Evolutionary conservation across 441 rosid genomes (phyloP), one percentile per base, ranked within the genome.

Genomic region (Adansonia gregorii): DNA sequence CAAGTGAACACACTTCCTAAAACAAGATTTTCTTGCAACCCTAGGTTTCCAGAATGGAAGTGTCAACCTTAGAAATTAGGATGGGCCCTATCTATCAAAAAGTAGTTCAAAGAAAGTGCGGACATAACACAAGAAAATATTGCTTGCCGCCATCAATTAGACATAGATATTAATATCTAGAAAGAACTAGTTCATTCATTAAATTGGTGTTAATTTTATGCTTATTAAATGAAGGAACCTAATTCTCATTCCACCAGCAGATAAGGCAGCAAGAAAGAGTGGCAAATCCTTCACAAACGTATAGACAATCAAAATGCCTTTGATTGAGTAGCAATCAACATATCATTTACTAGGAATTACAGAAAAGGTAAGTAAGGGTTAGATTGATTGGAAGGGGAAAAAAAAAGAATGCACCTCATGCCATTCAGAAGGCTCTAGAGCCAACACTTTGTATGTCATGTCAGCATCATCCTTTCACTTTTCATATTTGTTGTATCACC

Each of bases 161-260:
- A 9, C n/a, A 22, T 22, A 22, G 35, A 24, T 22, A 10, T 24
- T 3, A 59, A 59, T 22, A 59, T 4, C 35, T 31, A 20, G 31
- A 59, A 22, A 60, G 7, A 60, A 60, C 11, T 56, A 7, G 27
- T 56, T 60, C 39, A 35, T 31, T 60, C 10, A 31, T 60, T 22
- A 24, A 24, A 10, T 10, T 60, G 65, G 65, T 22, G 39, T 59
- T 59, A 10, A 20, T 22, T 31, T 22, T 58, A 17, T 60, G 15
- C 65, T 60, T 10, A 60, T 60, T 2, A 10, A 22, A 27, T 11
- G 39, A 14, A 60, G 20, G 65, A 60, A 60, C 24, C 39, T 60
- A 60, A 60, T 60, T 60, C 15, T 24, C 65, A 22, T 60, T 60
- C 15, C 39, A 60, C 65, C 65, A 60, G n/a, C 65, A 60, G 15